Percentiles rank a stretch among this genome's conserved stretches.
phyloP scores from a whole-genome alignment of 1,284 basidiomycete species.

The Ustilago shanxiensis region DNA sequence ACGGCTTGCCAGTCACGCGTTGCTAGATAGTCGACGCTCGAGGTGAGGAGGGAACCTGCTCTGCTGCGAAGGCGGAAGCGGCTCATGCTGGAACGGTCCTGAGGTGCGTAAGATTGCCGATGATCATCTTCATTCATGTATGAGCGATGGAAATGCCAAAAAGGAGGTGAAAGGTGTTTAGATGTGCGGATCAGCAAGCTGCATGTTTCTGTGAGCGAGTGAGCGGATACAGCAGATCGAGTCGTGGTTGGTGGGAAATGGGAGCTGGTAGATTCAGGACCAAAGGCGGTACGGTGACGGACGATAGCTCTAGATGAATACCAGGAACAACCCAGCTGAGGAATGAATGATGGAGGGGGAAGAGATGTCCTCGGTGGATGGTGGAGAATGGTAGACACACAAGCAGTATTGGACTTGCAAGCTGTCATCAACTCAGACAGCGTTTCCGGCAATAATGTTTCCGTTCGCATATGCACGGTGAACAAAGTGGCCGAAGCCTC shows the following conservation, averaged over 20 bases:
- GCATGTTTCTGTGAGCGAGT: conserved; percentile 9
- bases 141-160: neutral
- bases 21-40: conserved; percentile 43
- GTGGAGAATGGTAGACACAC: neutral
- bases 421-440: no score
- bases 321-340: no score
- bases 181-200: neutral
- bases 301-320: no score
- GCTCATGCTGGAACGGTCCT: conserved; percentile 40
- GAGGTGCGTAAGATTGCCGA: conserved; percentile 19
- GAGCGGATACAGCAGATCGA: neutral
- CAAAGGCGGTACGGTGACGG: no score
- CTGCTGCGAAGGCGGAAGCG: conserved; percentile 42
- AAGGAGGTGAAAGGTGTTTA: neutral
- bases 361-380: neutral
- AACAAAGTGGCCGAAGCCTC: conserved; percentile 19
- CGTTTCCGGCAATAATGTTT: no score
- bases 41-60: conserved; percentile 35
- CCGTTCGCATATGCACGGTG: conserved; percentile 11
- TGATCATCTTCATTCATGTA: conserved; percentile 36
- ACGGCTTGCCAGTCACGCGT: conserved; percentile 44
- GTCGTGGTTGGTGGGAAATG: no score
- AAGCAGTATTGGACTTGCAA: no score
- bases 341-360: no score
- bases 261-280: no score